These are phyloP conservation scores for Phialemonium atrogriseum DNA, from an alignment of 2,329 filamentous ascomycete species.

Conservation along the genomic window DNA sequence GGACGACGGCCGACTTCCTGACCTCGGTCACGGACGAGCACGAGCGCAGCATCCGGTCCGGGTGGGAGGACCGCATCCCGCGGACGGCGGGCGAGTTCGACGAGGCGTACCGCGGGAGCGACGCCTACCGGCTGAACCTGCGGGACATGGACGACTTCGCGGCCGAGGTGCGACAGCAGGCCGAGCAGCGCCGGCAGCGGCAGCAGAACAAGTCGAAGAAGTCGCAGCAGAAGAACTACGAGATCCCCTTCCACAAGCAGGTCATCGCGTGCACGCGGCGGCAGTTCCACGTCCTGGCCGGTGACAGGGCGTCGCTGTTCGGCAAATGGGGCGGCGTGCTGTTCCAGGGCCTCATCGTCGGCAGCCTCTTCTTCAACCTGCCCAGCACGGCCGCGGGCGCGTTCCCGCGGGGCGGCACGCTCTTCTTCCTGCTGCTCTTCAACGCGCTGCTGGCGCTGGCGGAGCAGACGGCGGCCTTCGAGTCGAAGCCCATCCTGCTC, in stretches of 20 bases:
- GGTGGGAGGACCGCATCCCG: conserved; percentile 58
- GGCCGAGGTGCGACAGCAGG: conserved; percentile 37
- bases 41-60: conserved; percentile 59
- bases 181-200: conserved; percentile 55
- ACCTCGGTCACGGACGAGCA: conserved; percentile 67
- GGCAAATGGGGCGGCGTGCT: conserved; percentile 77
- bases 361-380: conserved; percentile 69
- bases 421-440: conserved; percentile 47
- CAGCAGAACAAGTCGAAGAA: conserved; percentile 60
- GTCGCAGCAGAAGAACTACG: conserved; percentile 63
- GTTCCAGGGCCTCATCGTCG: conserved; percentile 64
- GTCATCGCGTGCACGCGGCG: conserved; percentile 60
- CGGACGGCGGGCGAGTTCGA: conserved; percentile 61
- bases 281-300: conserved; percentile 71
- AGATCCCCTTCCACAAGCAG: conserved; percentile 65
- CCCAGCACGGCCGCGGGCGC: conserved; percentile 51
- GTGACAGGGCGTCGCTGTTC: conserved; percentile 65
- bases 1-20: conserved; percentile 71
- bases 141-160: conserved; percentile 42
- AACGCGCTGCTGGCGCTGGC: conserved; percentile 61
- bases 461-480: conserved; percentile 70
- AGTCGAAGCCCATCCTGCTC: conserved; percentile 53
- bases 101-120: conserved; percentile 56
- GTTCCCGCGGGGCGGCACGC: conserved; percentile 42
- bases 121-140: conserved; percentile 45